These are phyloP conservation scores for Chloropicon primus DNA, from an alignment of 139 green algal species.

Conservation along the genomic window DNA sequence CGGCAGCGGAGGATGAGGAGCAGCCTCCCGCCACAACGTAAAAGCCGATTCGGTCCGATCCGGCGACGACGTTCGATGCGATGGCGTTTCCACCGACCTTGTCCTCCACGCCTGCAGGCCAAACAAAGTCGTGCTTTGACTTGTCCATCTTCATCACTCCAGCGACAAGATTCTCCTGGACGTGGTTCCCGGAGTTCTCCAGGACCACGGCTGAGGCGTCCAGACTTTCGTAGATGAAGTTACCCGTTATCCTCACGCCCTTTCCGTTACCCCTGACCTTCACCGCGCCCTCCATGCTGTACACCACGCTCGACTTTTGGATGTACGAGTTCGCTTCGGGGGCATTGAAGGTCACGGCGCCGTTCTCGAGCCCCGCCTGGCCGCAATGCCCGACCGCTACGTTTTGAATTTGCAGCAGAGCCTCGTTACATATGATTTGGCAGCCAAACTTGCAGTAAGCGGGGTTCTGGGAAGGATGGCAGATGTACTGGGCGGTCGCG, in stretches of 20 bases:
- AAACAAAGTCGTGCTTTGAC: background rate
- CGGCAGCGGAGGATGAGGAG: background rate
- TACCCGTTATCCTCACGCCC: background rate
- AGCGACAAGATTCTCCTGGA: slow-evolving; percentile 21
- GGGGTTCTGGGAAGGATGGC: background rate
- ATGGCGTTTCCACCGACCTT: slow-evolving; percentile 17
- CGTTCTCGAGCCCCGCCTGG: slow-evolving; percentile 3
- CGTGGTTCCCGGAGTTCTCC: slow-evolving; percentile 3
- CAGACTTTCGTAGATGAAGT: slow-evolving; percentile 17
- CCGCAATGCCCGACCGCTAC: slow-evolving; percentile 5
- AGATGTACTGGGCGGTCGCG: background rate
- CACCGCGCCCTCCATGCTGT: slow-evolving; percentile 15
- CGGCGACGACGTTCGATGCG: slow-evolving; percentile 28
- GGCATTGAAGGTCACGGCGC: slow-evolving; percentile 4
- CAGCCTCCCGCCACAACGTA: slow-evolving; percentile 1
- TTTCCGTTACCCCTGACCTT: background rate
- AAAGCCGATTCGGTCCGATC: slow-evolving; percentile 33
- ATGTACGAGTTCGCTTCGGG: slow-evolving; percentile 9
- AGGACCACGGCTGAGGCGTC: slow-evolving; percentile 15
- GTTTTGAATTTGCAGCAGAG: background rate
- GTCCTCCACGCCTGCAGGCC: background rate
- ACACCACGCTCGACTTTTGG: slow-evolving; percentile 2
- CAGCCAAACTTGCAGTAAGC: slow-evolving; percentile 10
- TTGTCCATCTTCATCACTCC: slow-evolving; percentile 19
- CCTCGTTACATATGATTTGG: background rate